A percentile compares a stretch with the other conserved stretches of the same genome.
These are phyloP conservation scores for Gleditsia sinensis DNA, from an alignment of 306 rosid genomes.

Conservation along the genomic window DNA sequence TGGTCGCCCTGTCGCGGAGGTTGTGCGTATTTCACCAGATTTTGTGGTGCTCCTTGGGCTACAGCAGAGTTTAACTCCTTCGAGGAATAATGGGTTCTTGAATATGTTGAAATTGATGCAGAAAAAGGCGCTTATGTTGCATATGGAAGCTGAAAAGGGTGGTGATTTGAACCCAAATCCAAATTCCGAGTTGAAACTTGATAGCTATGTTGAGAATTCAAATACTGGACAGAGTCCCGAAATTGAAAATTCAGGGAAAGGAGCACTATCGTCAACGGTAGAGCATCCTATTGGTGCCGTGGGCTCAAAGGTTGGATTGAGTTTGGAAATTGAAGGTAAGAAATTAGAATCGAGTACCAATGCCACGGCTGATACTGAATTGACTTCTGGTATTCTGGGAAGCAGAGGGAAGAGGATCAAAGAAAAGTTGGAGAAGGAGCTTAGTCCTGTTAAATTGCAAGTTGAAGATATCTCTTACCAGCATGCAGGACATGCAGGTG, in stretches of 20 bases:
- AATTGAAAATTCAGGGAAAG: neutral
- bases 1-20: constrained; percentile 66
- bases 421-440: constrained; percentile 69
- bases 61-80: constrained; percentile 87
- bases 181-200: constrained; percentile 15
- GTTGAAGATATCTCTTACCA: constrained; percentile 70
- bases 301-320: constrained; percentile 4
- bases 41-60: constrained; percentile 75
- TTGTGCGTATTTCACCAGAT: constrained; percentile 75
- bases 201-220: constrained; percentile 32
- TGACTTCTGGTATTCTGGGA: constrained; percentile 42
- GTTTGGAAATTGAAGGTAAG: constrained; percentile 24
- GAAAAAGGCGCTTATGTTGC: constrained; percentile 65
- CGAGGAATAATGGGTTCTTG: constrained; percentile 91
- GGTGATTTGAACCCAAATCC: neutral
- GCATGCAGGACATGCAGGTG: constrained; percentile 70
- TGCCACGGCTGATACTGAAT: neutral
- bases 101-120: constrained; percentile 96
- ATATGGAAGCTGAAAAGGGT: constrained; percentile 61
- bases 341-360: constrained; percentile 7
- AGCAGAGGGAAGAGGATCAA: constrained; percentile 81
- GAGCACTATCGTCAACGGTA: neutral
- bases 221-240: constrained; percentile 27
- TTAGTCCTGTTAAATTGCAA: constrained; percentile 54
- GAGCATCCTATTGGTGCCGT: neutral